phyloP scores from a whole-genome alignment of 148 eudicot genomes.

The Spergularia bocconei region DNA sequence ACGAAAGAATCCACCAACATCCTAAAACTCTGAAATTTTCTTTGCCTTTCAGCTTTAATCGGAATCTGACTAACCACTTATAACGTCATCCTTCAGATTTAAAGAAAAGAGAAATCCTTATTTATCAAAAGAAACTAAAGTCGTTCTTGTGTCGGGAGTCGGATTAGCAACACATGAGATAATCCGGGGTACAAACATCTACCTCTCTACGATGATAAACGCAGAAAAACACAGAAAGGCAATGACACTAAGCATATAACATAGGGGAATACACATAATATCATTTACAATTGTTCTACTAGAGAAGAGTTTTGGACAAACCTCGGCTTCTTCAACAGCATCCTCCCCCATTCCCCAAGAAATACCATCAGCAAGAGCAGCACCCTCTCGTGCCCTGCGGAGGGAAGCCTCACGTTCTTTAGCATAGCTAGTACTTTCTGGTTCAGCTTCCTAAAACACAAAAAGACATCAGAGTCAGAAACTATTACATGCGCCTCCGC shows the following conservation, averaged over 20 bases:
- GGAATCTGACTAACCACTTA: not conserved
- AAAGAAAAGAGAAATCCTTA: not conserved
- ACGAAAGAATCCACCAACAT: not conserved
- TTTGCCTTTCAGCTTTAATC: not conserved
- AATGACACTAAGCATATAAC: not conserved
- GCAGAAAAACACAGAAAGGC: not conserved
- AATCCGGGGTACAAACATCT: not conserved
- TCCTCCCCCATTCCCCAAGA: slow-evolving; percentile 99
- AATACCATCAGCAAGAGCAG: slow-evolving; percentile 85
- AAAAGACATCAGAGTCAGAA: not conserved
- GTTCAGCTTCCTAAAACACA: slow-evolving; percentile 66
- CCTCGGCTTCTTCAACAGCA: slow-evolving; percentile 96
- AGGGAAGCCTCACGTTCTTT: slow-evolving; percentile 96
- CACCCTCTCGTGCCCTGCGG: slow-evolving; percentile 70
- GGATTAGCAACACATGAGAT: not conserved
- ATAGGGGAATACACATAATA: not conserved
- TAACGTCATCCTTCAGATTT: not conserved
- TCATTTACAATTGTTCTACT: not conserved
- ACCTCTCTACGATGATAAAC: not conserved
- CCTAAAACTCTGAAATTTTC: not conserved
- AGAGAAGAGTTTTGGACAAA: slow-evolving; percentile 26
- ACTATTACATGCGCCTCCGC: not conserved
- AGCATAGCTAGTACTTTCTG: slow-evolving; percentile 45
- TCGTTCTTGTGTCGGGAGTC: too few species aligned
- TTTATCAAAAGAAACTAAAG: not conserved